Evolutionary conservation across 495 filamentous ascomycete genomes (phyloP).

Genomic region (Penicillium daleae): DNA sequence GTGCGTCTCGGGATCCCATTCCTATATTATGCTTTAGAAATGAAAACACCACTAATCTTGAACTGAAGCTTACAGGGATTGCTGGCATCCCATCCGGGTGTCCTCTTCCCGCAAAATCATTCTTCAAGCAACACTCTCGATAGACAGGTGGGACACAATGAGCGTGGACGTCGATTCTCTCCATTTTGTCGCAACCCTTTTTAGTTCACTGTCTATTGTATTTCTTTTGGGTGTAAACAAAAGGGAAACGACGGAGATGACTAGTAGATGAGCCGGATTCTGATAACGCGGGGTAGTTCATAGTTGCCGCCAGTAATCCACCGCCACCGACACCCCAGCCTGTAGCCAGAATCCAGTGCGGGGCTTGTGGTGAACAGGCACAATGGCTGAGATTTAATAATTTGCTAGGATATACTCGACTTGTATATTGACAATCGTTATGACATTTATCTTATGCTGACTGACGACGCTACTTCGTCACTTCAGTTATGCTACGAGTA

Average conservation of each 20-base stretch:
- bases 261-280: not conserved
- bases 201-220: too few relatives aligned
- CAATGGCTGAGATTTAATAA: not conserved
- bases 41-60: not conserved
- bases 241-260: not conserved
- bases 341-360: not conserved
- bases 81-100: constrained; percentile 54
- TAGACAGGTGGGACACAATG: constrained; percentile 43
- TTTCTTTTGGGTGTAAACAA: not conserved
- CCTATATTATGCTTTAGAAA: constrained; percentile 18
- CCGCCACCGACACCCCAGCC: not conserved
- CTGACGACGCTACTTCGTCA: not conserved
- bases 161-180: constrained; percentile 41
- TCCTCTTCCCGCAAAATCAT: constrained; percentile 35
- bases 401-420: not conserved
- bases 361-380: not conserved
- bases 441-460: not conserved
- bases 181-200: constrained; percentile 19
- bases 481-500: too few relatives aligned
- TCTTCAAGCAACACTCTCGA: constrained; percentile 34
- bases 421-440: not conserved
- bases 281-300: not conserved
- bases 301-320: not conserved
- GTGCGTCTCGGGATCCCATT: constrained; percentile 49
- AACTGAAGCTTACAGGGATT: constrained; percentile 37